These are phyloP conservation scores for Exsudoporus floridanus DNA, from an alignment of 1,284 basidiomycete genomes.

Conservation along the genomic window DNA sequence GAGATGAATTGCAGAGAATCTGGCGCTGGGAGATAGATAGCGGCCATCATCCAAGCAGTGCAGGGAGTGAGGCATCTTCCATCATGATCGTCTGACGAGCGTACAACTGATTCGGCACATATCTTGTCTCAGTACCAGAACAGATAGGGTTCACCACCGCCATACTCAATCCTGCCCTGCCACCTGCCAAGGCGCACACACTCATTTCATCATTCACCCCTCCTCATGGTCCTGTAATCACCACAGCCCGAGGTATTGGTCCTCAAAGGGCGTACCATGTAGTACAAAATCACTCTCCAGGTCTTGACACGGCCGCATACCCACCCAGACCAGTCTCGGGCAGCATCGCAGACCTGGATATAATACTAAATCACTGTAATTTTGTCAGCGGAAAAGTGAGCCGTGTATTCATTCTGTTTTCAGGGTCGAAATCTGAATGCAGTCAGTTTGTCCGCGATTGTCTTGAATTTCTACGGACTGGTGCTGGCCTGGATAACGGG, in stretches of 20 bases:
- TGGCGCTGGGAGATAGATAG: constrained; percentile 90
- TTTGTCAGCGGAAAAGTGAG: constrained; percentile 74
- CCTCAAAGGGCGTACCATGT: constrained; percentile 62
- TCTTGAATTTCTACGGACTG: constrained; percentile 65
- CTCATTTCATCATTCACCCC: constrained; percentile 43
- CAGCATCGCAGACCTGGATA: constrained; percentile 76
- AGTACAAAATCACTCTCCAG: constrained; percentile 29
- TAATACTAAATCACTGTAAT: constrained; percentile 84
- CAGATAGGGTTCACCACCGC: constrained; percentile 55
- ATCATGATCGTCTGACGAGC: not conserved
- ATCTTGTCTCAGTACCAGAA: constrained; percentile 58
- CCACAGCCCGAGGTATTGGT: constrained; percentile 59
- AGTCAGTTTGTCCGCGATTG: constrained; percentile 71
- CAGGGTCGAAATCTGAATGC: constrained; percentile 14
- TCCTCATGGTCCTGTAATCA: constrained; percentile 39
- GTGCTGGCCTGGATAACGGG: constrained; percentile 62
- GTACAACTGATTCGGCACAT: not conserved
- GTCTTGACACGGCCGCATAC: constrained; percentile 32
- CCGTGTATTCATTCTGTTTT: not conserved
- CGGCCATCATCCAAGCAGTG: constrained; percentile 82
- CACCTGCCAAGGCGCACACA: constrained; percentile 43
- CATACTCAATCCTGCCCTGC: constrained; percentile 67
- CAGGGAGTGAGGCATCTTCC: constrained; percentile 53
- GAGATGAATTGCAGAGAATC: constrained; percentile 76
- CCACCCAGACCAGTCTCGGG: constrained; percentile 52